These are phyloP conservation scores for Pseudozyma pruni DNA, from an alignment of 1,284 basidiomycete species.

Conservation along the genomic window DNA sequence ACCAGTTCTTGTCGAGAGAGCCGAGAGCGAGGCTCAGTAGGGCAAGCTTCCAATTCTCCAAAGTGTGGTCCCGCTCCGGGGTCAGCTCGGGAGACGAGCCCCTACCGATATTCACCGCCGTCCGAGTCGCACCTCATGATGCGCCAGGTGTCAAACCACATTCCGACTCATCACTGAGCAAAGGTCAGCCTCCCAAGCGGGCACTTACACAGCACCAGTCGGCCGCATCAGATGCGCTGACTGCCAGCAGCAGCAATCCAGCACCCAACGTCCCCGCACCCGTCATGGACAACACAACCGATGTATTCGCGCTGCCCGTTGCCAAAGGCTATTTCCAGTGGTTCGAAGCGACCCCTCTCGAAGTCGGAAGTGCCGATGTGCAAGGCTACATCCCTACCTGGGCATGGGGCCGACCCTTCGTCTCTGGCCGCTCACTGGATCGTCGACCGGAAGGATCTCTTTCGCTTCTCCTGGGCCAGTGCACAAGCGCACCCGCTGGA, in stretches of 20 bases:
- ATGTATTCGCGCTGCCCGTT: constrained; percentile 14
- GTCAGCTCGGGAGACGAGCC: constrained; percentile 45
- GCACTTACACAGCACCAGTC: constrained; percentile 46
- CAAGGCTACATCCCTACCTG: constrained; percentile 68
- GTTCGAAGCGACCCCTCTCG: constrained; percentile 67
- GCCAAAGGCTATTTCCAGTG: constrained; percentile 61
- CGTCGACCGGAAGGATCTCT: constrained; percentile 58
- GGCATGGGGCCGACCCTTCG: constrained; percentile 65
- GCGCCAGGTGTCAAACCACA: constrained; percentile 38
- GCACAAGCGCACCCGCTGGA: constrained; percentile 67
- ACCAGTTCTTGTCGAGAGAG: constrained; percentile 55
- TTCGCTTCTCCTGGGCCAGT: constrained; percentile 64
- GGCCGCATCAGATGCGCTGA: constrained; percentile 24
- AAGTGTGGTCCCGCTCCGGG: constrained; percentile 52
- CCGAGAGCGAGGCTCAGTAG: constrained; percentile 53
- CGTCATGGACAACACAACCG: constrained; percentile 9
- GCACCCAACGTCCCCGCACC: not conserved
- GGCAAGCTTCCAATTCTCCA: constrained; percentile 62
- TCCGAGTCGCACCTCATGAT: constrained; percentile 43
- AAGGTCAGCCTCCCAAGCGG: constrained; percentile 42
- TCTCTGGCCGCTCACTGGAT: constrained; percentile 52
- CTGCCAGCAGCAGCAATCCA: not conserved
- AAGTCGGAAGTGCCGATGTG: constrained; percentile 65
- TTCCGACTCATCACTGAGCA: constrained; percentile 44
- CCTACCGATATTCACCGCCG: constrained; percentile 62